These are phyloP conservation scores for Comarum palustre DNA, from an alignment of 306 rosid genomes.

Conservation along the genomic window DNA sequence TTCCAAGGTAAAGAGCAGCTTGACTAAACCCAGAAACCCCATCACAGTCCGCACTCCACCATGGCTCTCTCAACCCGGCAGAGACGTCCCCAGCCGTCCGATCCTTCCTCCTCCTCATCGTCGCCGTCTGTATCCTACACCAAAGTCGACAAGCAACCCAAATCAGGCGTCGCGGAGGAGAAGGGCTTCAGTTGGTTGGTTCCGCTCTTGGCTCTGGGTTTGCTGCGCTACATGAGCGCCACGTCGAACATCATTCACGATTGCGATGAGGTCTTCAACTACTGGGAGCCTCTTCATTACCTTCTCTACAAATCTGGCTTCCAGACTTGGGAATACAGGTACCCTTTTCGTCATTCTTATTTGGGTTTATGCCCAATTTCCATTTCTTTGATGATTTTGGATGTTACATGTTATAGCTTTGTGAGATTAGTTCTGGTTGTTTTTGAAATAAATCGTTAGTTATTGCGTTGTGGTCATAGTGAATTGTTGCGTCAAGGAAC, in stretches of 20 bases:
- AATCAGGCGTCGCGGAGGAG: constrained; percentile 32
- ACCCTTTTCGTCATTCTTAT: background rate
- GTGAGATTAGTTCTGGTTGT: too few relatives aligned
- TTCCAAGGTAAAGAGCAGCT: constrained; percentile 12
- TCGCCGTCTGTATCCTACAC: constrained; percentile 44
- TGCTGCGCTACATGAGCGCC: constrained; percentile 85
- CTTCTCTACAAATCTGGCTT: constrained; percentile 93
- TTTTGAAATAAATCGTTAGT: too few relatives aligned
- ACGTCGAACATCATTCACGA: constrained; percentile 89
- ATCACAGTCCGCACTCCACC: background rate
- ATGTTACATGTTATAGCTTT: too few relatives aligned
- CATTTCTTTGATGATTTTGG: background rate
- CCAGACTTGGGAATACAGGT: constrained; percentile 98
- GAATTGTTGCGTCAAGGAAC: too few relatives aligned
- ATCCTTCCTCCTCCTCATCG: constrained; percentile 43
- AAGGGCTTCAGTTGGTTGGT: constrained; percentile 67
- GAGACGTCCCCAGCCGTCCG: constrained; percentile 55
- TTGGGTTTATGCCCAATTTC: background rate
- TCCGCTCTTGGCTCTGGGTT: constrained; percentile 56
- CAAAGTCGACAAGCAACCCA: constrained; percentile 52
- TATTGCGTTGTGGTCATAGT: too few relatives aligned
- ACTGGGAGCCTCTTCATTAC: constrained; percentile 98
- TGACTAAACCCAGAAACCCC: background rate
- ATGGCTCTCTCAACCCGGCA: constrained; percentile 60
- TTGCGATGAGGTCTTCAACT: constrained; percentile 96